Conservation (phyloP, 1,139 yeast genomes). For the Kluyveromyces sp. region DNA sequence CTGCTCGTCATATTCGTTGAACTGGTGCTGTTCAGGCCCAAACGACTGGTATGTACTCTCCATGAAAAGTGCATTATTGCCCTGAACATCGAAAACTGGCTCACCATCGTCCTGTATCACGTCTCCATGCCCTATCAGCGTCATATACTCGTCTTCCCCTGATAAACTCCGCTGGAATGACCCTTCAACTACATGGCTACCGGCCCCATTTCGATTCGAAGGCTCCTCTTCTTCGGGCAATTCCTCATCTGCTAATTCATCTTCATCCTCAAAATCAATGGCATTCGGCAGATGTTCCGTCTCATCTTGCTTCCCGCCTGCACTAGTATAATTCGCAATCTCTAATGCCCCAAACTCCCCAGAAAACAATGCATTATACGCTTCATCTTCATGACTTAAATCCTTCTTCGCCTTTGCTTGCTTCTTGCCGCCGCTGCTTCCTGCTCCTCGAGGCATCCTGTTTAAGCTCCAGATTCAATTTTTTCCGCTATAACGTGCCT, state of each 20-base stretch:
- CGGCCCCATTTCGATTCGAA: slow-evolving; percentile 1
- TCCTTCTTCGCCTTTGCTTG: slow-evolving; percentile 12
- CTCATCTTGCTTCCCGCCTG: slow-evolving; percentile 21
- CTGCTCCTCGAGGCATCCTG: background rate
- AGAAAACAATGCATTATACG: slow-evolving; percentile 32
- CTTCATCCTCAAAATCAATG: slow-evolving; percentile 91
- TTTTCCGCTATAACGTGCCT: too few relatives aligned
- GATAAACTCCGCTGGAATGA: slow-evolving; percentile 7
- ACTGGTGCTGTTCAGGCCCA: slow-evolving; percentile 12
- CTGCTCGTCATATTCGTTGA: slow-evolving; percentile 12
- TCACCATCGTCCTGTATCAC: slow-evolving; percentile 26
- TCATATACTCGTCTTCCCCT: slow-evolving; percentile 27
- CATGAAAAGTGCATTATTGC: slow-evolving; percentile 40
- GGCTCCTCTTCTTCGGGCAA: slow-evolving; percentile 38
- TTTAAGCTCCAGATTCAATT: background rate
- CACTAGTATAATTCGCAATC: slow-evolving; percentile 26
- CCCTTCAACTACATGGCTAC: slow-evolving; percentile 10
- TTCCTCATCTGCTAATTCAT: slow-evolving; percentile 87
- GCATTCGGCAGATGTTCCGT: slow-evolving; percentile 84
- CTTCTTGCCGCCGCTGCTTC: background rate
- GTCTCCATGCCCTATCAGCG: slow-evolving; percentile 27
- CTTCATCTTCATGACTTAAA: slow-evolving; percentile 32
- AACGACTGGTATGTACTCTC: slow-evolving; percentile 18
- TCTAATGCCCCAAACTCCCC: slow-evolving; percentile 33
- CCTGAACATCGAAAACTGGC: slow-evolving; percentile 38